Evolutionary conservation across 2,329 filamentous ascomycete genomes (phyloP).

Genomic region (Epichloe scottii): DNA sequence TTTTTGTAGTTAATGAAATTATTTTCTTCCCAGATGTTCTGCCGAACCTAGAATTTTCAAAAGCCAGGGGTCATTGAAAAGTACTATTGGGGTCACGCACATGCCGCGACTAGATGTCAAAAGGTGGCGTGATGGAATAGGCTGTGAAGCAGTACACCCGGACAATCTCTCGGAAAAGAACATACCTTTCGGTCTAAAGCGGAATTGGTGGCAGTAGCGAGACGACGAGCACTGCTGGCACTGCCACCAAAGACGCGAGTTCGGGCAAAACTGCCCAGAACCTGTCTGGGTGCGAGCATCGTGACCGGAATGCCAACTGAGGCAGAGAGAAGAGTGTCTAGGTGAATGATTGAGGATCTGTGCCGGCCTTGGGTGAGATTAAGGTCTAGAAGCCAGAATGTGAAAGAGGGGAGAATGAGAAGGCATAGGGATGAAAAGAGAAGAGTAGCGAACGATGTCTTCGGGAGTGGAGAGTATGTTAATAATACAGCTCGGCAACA

Average conservation of each 20-base stretch:
- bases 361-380: constrained; percentile 12
- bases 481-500: constrained; percentile 13
- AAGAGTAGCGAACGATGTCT: constrained; percentile 6
- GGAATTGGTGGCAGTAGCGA: constrained; percentile 79
- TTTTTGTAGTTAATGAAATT: constrained; percentile 99
- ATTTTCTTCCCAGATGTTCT: constrained; percentile 91
- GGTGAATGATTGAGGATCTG: constrained; percentile 9
- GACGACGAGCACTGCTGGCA: constrained; percentile 52
- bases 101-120: not conserved
- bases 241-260: constrained; percentile 40
- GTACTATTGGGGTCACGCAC: not conserved
- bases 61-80: not conserved
- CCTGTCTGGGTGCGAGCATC: constrained; percentile 62
- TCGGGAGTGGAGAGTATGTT: constrained; percentile 12
- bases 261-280: constrained; percentile 53
- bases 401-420: constrained; percentile 5
- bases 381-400: constrained; percentile 5
- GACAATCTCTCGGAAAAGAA: not conserved
- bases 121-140: not conserved
- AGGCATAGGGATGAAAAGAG: constrained; percentile 11
- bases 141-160: not conserved
- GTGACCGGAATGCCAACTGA: constrained; percentile 25
- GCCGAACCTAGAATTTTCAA: constrained; percentile 50
- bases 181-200: constrained; percentile 79
- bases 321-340: constrained; percentile 15